Evolutionary conservation across 495 filamentous ascomycete genomes (phyloP), one percentile per base, ranked within the genome.

Genomic region (Geopyxis carbonaria): DNA sequence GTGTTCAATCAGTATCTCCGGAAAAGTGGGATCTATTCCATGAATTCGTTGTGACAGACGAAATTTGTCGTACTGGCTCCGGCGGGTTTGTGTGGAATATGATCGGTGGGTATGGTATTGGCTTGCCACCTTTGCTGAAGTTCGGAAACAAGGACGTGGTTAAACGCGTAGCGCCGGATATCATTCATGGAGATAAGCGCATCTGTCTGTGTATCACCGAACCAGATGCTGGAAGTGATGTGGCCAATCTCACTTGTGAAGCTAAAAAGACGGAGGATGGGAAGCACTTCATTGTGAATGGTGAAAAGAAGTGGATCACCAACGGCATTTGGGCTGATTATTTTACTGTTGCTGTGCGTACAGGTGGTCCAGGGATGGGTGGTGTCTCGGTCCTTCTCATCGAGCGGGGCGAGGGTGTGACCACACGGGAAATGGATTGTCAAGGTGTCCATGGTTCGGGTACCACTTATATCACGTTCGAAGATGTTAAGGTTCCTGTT

Each of bases 221-320:
- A 56, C 80, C 80, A 28, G 80, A 82, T 64, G 80, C 76, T 1
- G 78, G 78, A 21, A 62, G 56, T 56, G 89, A 97, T 59, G 89
- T 97, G 11, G 89, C 89, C 38, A 94, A 91, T 61, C 61, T 97
- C 27, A 86, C 75, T 18, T 94, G 87, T 57, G 85, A 93, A 66
- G 89, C 89, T 20, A 92, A 91, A 64, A 76, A 93, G 30, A 76
- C 68, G 37, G 73, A 82, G 48, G 87, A 94, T 56, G 89, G 89
- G 55, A 97, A 94, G 68, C 82, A 94, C 60, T 97, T 91, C 60
- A 94, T 97, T 44, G 89, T 97, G 60, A 97, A 95, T 57, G 89
- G 89, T 29, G 89, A 94, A 70, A 95, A 97, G 76, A 97, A 97
- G 62, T 95, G 89, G 89, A 97, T 97, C 61, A 94, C 87, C 54